Conservation (phyloP, 306 rosid species). For the Cucurbita maxima region DNA sequence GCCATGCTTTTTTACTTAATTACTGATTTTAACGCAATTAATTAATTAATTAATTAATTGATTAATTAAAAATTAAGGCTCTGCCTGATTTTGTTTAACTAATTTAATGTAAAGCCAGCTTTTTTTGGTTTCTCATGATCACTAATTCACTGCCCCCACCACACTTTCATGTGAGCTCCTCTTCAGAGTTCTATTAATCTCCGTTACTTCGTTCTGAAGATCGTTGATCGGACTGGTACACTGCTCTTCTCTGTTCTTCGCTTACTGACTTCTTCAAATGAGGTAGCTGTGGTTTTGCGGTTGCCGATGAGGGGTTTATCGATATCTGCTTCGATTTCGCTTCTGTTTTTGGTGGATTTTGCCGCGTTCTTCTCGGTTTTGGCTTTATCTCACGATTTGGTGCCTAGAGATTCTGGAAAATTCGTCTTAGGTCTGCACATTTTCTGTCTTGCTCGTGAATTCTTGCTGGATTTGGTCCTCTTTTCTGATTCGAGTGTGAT, state of each 20-base stretch:
- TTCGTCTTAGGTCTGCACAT: constrained; percentile 42
- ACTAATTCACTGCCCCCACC: not conserved
- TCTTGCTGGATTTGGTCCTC: constrained; percentile 16
- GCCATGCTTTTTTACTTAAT: not conserved
- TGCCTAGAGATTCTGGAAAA: constrained; percentile 11
- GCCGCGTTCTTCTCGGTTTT: constrained; percentile 34
- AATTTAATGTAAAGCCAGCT: constrained; percentile 28
- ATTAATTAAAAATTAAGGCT: not conserved
- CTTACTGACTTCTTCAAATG: too few species aligned
- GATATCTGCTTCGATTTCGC: constrained; percentile 14
- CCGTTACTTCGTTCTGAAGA: not conserved
- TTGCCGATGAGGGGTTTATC: constrained; percentile 28
- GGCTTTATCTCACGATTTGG: constrained; percentile 27
- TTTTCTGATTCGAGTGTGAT: not conserved
- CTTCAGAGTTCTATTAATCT: constrained; percentile 6
- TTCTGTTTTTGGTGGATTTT: constrained; percentile 20
- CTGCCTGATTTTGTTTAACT: not conserved
- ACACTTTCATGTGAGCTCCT: constrained; percentile 40
- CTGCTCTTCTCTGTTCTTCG: not conserved
- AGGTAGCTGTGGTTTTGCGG: too few species aligned
- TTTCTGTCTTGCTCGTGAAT: constrained; percentile 5
- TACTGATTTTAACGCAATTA: too few species aligned
- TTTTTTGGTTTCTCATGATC: constrained; percentile 17
- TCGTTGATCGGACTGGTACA: not conserved
- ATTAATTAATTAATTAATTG: too few species aligned